Base-by-base conservation (phyloP, 1,284 basidiomycete genomes). In the Taiwanofungus camphoratus region DNA sequence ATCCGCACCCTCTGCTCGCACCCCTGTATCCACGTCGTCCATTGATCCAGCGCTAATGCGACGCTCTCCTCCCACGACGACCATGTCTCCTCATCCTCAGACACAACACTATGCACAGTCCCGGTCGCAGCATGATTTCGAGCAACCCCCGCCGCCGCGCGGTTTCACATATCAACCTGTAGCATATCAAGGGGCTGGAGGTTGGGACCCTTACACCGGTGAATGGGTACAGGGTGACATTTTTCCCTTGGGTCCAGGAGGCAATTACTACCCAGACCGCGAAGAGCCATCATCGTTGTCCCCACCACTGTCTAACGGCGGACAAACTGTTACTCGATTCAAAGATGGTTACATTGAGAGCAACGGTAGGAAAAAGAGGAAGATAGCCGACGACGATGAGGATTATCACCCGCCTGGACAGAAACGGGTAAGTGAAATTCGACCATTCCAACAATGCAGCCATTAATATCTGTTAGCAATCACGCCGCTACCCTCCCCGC, bases 351-450 rank as follows among this genome's bases (percentile, higher is more conserved):
- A 69, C 48, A 64, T 64, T 26, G 70, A 70, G 34, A 59, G 59
- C 23, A 56, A 66, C 23, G 65, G 69, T 12, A 71, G 70, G 48
- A 63, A 60, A 62, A 84, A 77, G 65, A 71, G 75, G 39, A 75
- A 74, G 48, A 72, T 69, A 52, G 57, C 56, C 36, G 67, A 73
- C 45, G 70, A 75, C 36, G 76, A 77, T 49, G 65, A 68, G 12
- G 79, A 80, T 51, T 76, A 79, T 55, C 67, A 70, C 27, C 72
- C 74, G 45, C 70, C 75, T 6, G 66, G 56, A 24, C 64, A 67
- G 40, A 74, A 71, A 66, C 74, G 79, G 53, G 77, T 81, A 59
- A 58, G 82, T 68, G 24, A 43, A 16, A 36, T 34, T 37, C 8
- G 7, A 31, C 13, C 30, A 6, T 3, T 32, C 22, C 20, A 12